These are phyloP conservation scores for Boletus reticuloceps DNA, from an alignment of 768 basidiomycete genomes.

Conservation along the genomic window DNA sequence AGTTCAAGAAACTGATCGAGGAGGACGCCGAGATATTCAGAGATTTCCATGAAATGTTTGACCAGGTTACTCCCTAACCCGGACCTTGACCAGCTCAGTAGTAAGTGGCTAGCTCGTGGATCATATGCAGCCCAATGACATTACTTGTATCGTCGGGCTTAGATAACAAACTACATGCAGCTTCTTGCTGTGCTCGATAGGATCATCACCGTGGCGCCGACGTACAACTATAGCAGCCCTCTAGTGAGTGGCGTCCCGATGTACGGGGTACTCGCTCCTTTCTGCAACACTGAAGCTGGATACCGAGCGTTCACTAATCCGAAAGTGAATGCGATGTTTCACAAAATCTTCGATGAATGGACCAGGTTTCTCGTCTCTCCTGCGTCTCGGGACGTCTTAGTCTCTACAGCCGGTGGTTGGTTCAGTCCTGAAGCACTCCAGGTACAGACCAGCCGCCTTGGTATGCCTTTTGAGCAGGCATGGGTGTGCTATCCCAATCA, in stretches of 20 bases:
- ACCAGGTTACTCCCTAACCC: slow-evolving; percentile 5
- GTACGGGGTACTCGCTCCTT: slow-evolving; percentile 18
- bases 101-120: slow-evolving; percentile 3
- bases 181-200: slow-evolving; percentile 10
- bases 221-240: slow-evolving; percentile 10
- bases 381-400: slow-evolving; percentile 43
- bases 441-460: slow-evolving; percentile 2
- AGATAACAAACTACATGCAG: slow-evolving; percentile 1
- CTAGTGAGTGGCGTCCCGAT: slow-evolving; percentile 20
- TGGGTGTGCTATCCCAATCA: slow-evolving; percentile 41
- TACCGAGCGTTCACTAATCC: slow-evolving; percentile 27
- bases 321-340: slow-evolving; percentile 45
- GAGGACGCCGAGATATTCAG: slow-evolving; percentile 18
- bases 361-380: slow-evolving; percentile 42
- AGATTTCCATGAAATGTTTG: slow-evolving; percentile 26
- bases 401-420: slow-evolving; percentile 43
- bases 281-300: slow-evolving; percentile 21
- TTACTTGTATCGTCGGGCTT: not conserved
- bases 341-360: slow-evolving; percentile 52
- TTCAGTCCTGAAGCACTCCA: slow-evolving; percentile 38
- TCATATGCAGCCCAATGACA: not conserved
- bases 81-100: not conserved
- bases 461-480: slow-evolving; percentile 34
- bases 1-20: slow-evolving; percentile 26
- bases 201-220: slow-evolving; percentile 9